phyloP scores from a whole-genome alignment of 768 basidiomycete species.

The Phaeotremella skinneri region DNA sequence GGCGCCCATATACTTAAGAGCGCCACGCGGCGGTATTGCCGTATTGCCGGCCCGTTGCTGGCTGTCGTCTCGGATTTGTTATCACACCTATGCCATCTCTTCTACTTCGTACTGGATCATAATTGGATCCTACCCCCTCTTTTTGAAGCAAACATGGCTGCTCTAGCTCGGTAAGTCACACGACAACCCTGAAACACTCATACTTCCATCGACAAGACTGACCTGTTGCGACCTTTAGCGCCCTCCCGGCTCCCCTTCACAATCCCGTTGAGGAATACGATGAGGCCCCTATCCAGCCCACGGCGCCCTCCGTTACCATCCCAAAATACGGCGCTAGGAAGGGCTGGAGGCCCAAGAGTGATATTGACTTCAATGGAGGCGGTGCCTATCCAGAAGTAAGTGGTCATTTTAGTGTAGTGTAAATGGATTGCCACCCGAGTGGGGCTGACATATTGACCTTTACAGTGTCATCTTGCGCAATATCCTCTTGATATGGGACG shows the following conservation, averaged over 20 bases:
- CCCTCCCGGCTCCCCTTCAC: slow-evolving; percentile 49
- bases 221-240: slow-evolving; percentile 21
- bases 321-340: slow-evolving; percentile 82
- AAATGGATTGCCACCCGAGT: not conserved
- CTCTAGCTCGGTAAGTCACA: slow-evolving; percentile 68
- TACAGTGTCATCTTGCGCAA: slow-evolving; percentile 94
- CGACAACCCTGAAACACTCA: not conserved
- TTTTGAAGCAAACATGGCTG: slow-evolving; percentile 56
- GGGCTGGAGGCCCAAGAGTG: slow-evolving; percentile 80
- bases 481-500: slow-evolving; percentile 93
- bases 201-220: slow-evolving; percentile 1
- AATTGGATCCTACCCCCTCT: too few relatives aligned
- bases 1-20: not conserved
- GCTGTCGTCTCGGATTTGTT: not conserved
- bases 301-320: slow-evolving; percentile 59
- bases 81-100: not conserved
- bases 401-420: slow-evolving; percentile 3
- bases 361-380: slow-evolving; percentile 72
- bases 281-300: slow-evolving; percentile 42
- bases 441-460: slow-evolving; percentile 53
- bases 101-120: slow-evolving; percentile 1
- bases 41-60: not conserved
- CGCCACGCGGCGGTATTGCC: not conserved
- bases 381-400: slow-evolving; percentile 50
- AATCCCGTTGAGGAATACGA: slow-evolving; percentile 36